Conservation (phyloP, 805 yeast species). For the Suhomyces sp. region DNA sequence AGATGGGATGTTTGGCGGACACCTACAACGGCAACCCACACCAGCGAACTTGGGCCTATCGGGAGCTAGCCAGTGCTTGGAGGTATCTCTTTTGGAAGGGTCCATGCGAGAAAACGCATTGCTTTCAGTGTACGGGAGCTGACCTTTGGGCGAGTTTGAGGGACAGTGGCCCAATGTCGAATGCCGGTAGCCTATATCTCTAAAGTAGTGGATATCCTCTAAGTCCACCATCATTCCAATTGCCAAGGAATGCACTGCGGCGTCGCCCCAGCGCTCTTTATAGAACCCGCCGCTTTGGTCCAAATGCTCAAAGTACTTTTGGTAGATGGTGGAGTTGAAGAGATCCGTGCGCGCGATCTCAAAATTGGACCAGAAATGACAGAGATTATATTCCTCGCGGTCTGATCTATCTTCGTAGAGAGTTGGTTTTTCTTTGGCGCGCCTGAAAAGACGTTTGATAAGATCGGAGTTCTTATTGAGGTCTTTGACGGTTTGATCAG, state of each 20-base stretch:
- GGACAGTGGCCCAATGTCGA: slow-evolving; percentile 85
- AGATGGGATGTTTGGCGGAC: slow-evolving; percentile 47
- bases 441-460: slow-evolving; percentile 6
- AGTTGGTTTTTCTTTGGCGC: slow-evolving; percentile 14
- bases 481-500: slow-evolving; percentile 16
- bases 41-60: slow-evolving; percentile 41
- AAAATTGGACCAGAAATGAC: slow-evolving; percentile 92
- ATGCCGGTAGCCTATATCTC: slow-evolving; percentile 90
- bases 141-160: slow-evolving; percentile 46
- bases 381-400: slow-evolving; percentile 66
- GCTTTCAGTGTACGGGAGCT: slow-evolving; percentile 38
- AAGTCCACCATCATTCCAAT: slow-evolving; percentile 69
- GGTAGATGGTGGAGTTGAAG: slow-evolving; percentile 64
- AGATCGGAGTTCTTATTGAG: slow-evolving; percentile 1
- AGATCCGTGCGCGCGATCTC: slow-evolving; percentile 84
- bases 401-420: slow-evolving; percentile 57
- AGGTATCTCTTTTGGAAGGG: slow-evolving; percentile 23
- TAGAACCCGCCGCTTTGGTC: slow-evolving; percentile 81
- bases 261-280: slow-evolving; percentile 96
- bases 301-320: slow-evolving; percentile 61
- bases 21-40: slow-evolving; percentile 83
- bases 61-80: slow-evolving; percentile 32
- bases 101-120: slow-evolving; percentile 16
- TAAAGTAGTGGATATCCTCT: slow-evolving; percentile 78
- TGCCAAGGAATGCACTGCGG: slow-evolving; percentile 89